Evolutionary conservation across 2,329 filamentous ascomycete genomes (phyloP), one percentile per base, ranked within the genome.

Genomic region (Paraconiothyrium brasiliense): DNA sequence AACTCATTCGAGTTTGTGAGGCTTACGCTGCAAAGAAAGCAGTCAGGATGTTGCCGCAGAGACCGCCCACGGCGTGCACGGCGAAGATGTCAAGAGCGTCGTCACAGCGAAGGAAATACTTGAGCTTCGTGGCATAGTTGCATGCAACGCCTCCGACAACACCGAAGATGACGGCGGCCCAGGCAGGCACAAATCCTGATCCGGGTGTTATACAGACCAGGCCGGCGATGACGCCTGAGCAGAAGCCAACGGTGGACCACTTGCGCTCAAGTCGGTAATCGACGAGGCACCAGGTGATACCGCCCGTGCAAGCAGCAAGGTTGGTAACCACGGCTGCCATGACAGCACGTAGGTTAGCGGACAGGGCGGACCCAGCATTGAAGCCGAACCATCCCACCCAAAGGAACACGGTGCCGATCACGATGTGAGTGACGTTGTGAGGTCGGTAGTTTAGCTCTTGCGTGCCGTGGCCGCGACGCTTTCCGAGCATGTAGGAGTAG

Each of bases 351-450:
- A 97, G 79, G 78, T 95, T 96, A 55, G 92, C 92, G 52, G 89
- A 85, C 58, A 95, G 83, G 14, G 92, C 93, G 16, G 90, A 93
- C 66, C 93, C 93, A 54, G 92, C 92, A 72, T 97, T 97, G 87
- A 97, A 97, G 51, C 93, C 93, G 73, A 97, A 96, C 93, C 93
- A 97, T 57, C 93, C 93, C 16, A 97, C 91, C 93, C 93, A 97
- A 16, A 97, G 88, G 81, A 97, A 97, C 50, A 97, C 92, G 3
- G 93, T 97, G 34, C 93, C 93, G 59, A 96, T 91, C 56, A 97
- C 92, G 69, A 97, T 93, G 77, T 96, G 92, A 4, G 93, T 95
- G 50, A 96, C 92, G 72, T 97, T 97, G 83, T 97, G 93, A 10
- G 93, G 93, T 54, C 93, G 90, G 79, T 94, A 97, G 82, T 96